Conservation (phyloP, 2,329 filamentous ascomycete species). For the Cytospora piceae region DNA sequence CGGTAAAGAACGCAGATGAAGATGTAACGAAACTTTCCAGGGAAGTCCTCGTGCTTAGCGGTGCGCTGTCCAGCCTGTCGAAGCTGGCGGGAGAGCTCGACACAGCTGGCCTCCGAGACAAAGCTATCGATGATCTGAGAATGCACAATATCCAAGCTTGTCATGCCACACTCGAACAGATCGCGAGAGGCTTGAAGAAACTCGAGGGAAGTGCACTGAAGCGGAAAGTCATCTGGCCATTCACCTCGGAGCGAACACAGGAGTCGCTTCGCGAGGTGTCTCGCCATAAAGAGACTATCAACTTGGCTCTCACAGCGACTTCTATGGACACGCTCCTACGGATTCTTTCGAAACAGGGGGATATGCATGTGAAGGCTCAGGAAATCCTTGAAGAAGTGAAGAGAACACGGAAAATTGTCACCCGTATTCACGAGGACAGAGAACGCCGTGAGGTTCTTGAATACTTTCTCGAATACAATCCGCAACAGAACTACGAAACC, state of each 20-base stretch:
- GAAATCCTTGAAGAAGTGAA: slow-evolving; percentile 13
- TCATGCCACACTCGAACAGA: slow-evolving; percentile 25
- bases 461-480: slow-evolving; percentile 35
- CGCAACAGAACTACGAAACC: slow-evolving; percentile 33
- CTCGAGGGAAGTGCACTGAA: slow-evolving; percentile 24
- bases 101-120: slow-evolving; percentile 23
- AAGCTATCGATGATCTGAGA: slow-evolving; percentile 9
- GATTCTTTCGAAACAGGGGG: slow-evolving; percentile 21
- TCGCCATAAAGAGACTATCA: slow-evolving; percentile 33
- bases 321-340: slow-evolving; percentile 30
- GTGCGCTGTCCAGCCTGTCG: slow-evolving; percentile 33
- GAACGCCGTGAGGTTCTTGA: slow-evolving; percentile 29
- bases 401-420: slow-evolving; percentile 31
- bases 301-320: slow-evolving; percentile 33
- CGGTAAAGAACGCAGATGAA: slow-evolving; percentile 33
- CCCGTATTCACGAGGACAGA: slow-evolving; percentile 29
- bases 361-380: slow-evolving; percentile 7
- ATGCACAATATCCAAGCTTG: slow-evolving; percentile 32
- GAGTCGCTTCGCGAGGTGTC: slow-evolving; percentile 33
- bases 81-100: slow-evolving; percentile 32
- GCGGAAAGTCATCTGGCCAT: slow-evolving; percentile 34
- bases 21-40: slow-evolving; percentile 33
- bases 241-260: slow-evolving; percentile 31
- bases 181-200: slow-evolving; percentile 32
- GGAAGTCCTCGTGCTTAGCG: slow-evolving; percentile 32